Conservation (phyloP, 2,329 filamentous ascomycete species). For the Truncatella angustata region DNA sequence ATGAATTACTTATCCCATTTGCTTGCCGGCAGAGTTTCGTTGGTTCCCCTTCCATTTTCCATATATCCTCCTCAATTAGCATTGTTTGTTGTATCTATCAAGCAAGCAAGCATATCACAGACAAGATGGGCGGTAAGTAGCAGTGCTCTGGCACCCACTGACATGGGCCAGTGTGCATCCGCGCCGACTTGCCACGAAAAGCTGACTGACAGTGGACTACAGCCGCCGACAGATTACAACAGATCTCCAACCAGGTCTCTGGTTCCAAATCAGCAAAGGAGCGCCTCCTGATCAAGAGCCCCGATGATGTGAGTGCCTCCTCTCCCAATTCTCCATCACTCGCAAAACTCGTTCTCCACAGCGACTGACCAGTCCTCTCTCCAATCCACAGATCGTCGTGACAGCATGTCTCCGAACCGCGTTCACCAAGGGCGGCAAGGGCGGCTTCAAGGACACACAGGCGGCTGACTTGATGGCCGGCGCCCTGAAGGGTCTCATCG, state of each 20-base stretch:
- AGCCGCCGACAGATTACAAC: conserved; percentile 58
- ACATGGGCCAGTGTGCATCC: not conserved
- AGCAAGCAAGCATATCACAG: not conserved
- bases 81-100: not conserved
- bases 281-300: conserved; percentile 62
- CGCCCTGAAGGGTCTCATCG: conserved; percentile 76
- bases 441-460: conserved; percentile 91
- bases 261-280: conserved; percentile 46
- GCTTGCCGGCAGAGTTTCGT: not conserved
- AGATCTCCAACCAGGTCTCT: conserved; percentile 61
- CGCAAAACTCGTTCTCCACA: not conserved
- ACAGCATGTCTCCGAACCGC: conserved; percentile 89
- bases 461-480: conserved; percentile 83
- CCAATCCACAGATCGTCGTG: conserved; percentile 68
- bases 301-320: conserved; percentile 57
- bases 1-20: not conserved
- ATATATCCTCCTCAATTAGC: not conserved
- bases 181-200: not conserved
- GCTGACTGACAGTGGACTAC: conserved; percentile 10
- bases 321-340: not conserved
- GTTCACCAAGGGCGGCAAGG: conserved; percentile 90
- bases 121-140: conserved; percentile 21
- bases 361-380: conserved; percentile 19
- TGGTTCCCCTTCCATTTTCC: not conserved
- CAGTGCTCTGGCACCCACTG: not conserved